Percentiles rank a stretch among this genome's conserved stretches.
phyloP scores from a whole-genome alignment of 176 grass and related monocot genomes.

The Aegilops longissima region DNA sequence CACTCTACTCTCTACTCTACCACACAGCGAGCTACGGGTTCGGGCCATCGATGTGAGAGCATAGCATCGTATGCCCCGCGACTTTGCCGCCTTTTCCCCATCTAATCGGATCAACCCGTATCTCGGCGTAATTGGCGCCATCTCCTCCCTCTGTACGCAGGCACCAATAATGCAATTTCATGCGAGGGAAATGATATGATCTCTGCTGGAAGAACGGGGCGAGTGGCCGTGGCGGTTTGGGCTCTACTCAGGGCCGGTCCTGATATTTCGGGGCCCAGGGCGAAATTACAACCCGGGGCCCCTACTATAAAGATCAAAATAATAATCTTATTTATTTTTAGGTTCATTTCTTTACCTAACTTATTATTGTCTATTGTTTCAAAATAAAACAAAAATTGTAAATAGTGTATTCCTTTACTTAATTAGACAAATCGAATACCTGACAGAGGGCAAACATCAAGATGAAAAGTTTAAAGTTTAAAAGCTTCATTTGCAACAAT shows the following conservation, averaged over 20 bases:
- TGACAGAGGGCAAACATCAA: too few relatives aligned
- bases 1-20: background rate
- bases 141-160: background rate
- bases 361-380: too few relatives aligned
- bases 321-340: too few relatives aligned
- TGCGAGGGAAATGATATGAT: background rate
- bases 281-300: too few relatives aligned
- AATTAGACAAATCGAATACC: too few relatives aligned
- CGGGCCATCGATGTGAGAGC: conserved; percentile 22
- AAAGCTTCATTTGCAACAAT: too few relatives aligned
- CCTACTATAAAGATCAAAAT: too few relatives aligned
- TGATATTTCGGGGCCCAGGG: too few relatives aligned
- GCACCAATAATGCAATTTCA: background rate
- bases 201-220: background rate
- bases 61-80: conserved; percentile 43
- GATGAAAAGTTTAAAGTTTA: too few relatives aligned
- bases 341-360: too few relatives aligned
- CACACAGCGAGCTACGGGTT: background rate
- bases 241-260: background rate
- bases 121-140: conserved; percentile 3
- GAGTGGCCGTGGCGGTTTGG: background rate
- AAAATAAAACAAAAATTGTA: too few relatives aligned
- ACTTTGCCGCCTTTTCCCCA: conserved; percentile 13
- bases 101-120: conserved; percentile 27
- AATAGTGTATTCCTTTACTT: too few relatives aligned